Percentiles rank a stretch among this genome's conserved stretches.
Conservation (phyloP, 192 early-diverging fungal species). For the Spinellus fusiger region DNA sequence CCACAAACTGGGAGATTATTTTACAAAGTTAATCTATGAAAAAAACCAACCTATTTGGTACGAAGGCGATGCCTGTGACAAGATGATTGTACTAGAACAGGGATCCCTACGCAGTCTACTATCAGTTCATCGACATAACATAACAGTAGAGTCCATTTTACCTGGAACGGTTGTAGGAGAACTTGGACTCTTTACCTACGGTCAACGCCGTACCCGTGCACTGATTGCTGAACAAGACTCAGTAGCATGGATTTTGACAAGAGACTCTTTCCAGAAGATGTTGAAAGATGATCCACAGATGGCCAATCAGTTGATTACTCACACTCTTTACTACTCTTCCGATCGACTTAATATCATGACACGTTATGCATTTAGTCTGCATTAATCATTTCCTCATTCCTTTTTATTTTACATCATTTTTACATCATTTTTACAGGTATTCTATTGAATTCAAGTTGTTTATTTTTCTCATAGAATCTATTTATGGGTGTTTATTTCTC, state of each 20-base stretch:
- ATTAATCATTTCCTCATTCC: conserved; percentile 7
- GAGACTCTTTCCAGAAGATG: conserved; percentile 59
- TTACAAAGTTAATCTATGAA: conserved; percentile 51
- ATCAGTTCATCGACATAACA: background rate
- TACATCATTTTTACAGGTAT: too few relatives aligned
- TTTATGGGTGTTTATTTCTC: too few relatives aligned
- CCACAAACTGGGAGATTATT: conserved; percentile 53
- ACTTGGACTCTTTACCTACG: conserved; percentile 67
- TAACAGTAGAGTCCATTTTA: conserved; percentile 72
- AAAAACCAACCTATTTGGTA: conserved; percentile 62
- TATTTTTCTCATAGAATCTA: too few relatives aligned
- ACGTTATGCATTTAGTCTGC: conserved; percentile 33
- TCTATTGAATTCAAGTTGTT: too few relatives aligned
- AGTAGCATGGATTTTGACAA: conserved; percentile 71
- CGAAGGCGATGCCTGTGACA: conserved; percentile 49
- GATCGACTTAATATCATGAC: conserved; percentile 45
- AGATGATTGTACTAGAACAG: conserved; percentile 71
- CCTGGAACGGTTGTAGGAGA: conserved; percentile 92
- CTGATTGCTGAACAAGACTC: conserved; percentile 59
- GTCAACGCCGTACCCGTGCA: conserved; percentile 32
- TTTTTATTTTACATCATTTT: too few relatives aligned
- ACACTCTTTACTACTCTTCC: conserved; percentile 69
- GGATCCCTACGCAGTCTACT: conserved; percentile 53
- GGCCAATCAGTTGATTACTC: conserved; percentile 70
- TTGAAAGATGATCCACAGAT: conserved; percentile 59